Conservation (phyloP, 1,139 yeast genomes). For the Blastobotrys buckinghamii region DNA sequence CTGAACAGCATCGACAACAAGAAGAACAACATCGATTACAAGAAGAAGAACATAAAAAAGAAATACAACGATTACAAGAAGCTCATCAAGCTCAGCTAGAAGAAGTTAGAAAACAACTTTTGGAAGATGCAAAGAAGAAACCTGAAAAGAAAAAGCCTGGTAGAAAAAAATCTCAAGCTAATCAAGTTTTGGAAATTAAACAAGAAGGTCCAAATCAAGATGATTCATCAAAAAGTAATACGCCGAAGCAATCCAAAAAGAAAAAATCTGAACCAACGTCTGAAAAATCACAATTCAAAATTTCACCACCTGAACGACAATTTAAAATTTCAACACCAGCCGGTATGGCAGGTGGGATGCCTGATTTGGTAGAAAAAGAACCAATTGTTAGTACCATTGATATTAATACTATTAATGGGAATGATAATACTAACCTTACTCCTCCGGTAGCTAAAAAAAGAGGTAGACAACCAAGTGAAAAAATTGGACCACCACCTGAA, state of each 20-base stretch:
- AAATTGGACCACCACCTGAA: slow-evolving; percentile 7
- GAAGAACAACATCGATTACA: background rate
- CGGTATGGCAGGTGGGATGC: background rate
- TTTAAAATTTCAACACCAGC: background rate
- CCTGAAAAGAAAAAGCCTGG: background rate
- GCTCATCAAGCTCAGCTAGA: background rate
- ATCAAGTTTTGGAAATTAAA: background rate
- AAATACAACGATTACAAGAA: background rate
- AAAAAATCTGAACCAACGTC: background rate
- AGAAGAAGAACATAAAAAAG: background rate
- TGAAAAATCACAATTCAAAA: background rate
- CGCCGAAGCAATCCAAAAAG: background rate
- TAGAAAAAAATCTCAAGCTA: background rate
- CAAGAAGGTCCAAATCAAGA: no score
- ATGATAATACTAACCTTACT: no score
- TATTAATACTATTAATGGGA: background rate
- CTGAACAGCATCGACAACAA: no score
- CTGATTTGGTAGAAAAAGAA: background rate
- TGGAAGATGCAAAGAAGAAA: background rate
- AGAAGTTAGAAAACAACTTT: background rate
- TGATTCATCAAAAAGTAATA: no score
- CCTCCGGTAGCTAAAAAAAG: slow-evolving; percentile 1
- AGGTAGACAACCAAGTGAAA: slow-evolving; percentile 4
- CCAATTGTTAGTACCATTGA: background rate
- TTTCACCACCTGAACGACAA: background rate